Evolutionary conservation across 371 early-diverging fungal species (phyloP).

Genomic region (Lichtheimia corymbifera): DNA sequence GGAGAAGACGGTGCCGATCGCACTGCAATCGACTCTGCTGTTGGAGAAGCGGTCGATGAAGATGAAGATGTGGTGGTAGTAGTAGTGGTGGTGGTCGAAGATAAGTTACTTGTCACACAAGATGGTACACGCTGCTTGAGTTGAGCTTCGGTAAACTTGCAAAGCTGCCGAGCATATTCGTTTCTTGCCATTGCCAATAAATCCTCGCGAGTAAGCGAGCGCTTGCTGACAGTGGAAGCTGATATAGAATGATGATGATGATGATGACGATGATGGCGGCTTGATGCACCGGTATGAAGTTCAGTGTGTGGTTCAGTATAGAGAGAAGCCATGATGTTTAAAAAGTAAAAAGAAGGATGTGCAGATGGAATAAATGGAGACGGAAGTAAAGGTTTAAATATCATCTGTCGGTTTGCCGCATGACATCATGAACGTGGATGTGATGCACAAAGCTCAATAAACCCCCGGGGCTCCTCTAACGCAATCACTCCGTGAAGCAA

Average conservation of each 20-base stretch:
- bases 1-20: too few species aligned
- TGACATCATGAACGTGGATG: constrained; percentile 9
- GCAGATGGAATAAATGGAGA: neutral
- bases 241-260: neutral
- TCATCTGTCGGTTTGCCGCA: neutral
- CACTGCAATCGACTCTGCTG: too few species aligned
- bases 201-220: constrained; percentile 25
- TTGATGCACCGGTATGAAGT: neutral
- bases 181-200: constrained; percentile 33
- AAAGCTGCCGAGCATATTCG: constrained; percentile 45
- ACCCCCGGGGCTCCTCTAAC: neutral
- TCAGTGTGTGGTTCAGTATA: constrained; percentile 2
- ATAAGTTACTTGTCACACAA: constrained; percentile 22
- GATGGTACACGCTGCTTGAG: constrained; percentile 30
- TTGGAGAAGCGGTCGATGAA: neutral
- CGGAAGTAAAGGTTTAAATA: constrained; percentile 1
- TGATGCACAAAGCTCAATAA: neutral
- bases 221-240: neutral
- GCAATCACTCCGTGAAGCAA: constrained; percentile 1
- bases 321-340: constrained; percentile 5
- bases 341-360: neutral
- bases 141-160: constrained; percentile 38
- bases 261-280: constrained; percentile 7
- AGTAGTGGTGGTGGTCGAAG: neutral
- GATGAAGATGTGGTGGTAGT: neutral